Percentiles rank a stretch among this genome's conserved stretches.
phyloP scores from a whole-genome alignment of 2,329 filamentous ascomycete species.

The Parafenestella ontariensis region DNA sequence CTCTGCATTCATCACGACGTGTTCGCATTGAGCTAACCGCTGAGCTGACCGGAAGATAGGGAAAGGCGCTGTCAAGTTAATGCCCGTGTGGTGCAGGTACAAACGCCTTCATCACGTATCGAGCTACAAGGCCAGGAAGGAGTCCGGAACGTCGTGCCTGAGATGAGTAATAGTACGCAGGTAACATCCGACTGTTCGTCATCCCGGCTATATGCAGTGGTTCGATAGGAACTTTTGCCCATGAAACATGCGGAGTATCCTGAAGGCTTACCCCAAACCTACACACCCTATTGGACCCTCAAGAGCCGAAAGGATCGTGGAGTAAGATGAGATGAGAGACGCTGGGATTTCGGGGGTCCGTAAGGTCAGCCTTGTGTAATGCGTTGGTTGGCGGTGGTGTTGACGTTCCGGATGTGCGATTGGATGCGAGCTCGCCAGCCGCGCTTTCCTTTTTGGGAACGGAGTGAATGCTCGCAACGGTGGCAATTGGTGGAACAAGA shows the following conservation, averaged over 20 bases:
- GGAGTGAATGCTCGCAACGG: constrained; percentile 20
- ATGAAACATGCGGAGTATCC: constrained; percentile 13
- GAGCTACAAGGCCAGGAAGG: constrained; percentile 14
- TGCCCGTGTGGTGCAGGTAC: constrained; percentile 39
- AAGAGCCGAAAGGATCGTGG: constrained; percentile 22
- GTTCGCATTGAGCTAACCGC: constrained; percentile 19
- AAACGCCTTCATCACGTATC: constrained; percentile 16
- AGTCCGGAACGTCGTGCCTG: constrained; percentile 42
- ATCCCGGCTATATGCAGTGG: constrained; percentile 24
- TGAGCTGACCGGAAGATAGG: constrained; percentile 34
- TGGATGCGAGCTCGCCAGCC: constrained; percentile 4
- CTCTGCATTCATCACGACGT: constrained; percentile 14
- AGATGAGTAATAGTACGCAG: constrained; percentile 19
- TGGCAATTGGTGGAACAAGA: constrained; percentile 16
- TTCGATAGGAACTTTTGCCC: constrained; percentile 29
- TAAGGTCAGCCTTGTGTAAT: constrained; percentile 25
- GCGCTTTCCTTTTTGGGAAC: constrained; percentile 20
- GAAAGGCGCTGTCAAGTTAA: constrained; percentile 26
- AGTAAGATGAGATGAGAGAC: constrained; percentile 22
- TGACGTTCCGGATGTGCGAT: constrained; percentile 12
- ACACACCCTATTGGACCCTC: constrained; percentile 14
- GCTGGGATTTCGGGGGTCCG: constrained; percentile 25
- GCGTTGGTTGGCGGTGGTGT: constrained; percentile 7
- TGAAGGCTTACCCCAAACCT: constrained; percentile 8
- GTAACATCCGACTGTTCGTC: constrained; percentile 9